These are phyloP conservation scores for Pseudopithomyces maydicus DNA, from an alignment of 2,329 filamentous ascomycete genomes.

Conservation along the genomic window DNA sequence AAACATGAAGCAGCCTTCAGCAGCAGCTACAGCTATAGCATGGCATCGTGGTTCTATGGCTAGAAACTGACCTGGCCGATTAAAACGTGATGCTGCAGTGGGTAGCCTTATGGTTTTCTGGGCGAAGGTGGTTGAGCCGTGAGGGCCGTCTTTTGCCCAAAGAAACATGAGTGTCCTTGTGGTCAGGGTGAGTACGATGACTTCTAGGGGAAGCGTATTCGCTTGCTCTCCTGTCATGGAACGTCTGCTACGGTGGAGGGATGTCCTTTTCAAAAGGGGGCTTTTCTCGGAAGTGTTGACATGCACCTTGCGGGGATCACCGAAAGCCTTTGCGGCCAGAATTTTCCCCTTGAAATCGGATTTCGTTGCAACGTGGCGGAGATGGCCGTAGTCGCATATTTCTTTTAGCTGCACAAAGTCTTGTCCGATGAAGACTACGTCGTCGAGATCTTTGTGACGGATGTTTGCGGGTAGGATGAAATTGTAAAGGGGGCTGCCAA, in stretches of 20 bases:
- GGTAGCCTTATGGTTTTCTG: conserved; percentile 64
- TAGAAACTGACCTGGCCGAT: conserved; percentile 68
- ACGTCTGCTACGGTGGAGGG: conserved; percentile 16
- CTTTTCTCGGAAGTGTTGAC: conserved; percentile 24
- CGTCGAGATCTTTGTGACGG: conserved; percentile 71
- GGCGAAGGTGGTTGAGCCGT: conserved; percentile 63
- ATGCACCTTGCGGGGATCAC: conserved; percentile 44
- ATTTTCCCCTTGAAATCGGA: conserved; percentile 80
- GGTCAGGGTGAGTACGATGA: conserved; percentile 77
- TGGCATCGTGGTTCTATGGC: conserved; percentile 76
- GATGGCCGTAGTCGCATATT: conserved; percentile 68
- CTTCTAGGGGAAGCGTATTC: conserved; percentile 68
- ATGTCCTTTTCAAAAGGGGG: conserved; percentile 18
- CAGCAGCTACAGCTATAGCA: conserved; percentile 70
- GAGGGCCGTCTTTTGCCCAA: conserved; percentile 59
- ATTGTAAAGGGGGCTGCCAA: conserved; percentile 75
- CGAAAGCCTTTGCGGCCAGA: conserved; percentile 77
- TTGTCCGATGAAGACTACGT: conserved; percentile 86
- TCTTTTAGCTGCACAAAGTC: conserved; percentile 82
- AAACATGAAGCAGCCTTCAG: conserved; percentile 72
- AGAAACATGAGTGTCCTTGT: conserved; percentile 77
- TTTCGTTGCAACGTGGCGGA: conserved; percentile 78
- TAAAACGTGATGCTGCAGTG: conserved; percentile 57
- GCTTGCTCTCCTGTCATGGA: conserved; percentile 26
- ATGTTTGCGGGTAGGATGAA: conserved; percentile 82